Base-by-base conservation (phyloP, 441 rosid genomes). In the Adansonia madagascariensis region DNA sequence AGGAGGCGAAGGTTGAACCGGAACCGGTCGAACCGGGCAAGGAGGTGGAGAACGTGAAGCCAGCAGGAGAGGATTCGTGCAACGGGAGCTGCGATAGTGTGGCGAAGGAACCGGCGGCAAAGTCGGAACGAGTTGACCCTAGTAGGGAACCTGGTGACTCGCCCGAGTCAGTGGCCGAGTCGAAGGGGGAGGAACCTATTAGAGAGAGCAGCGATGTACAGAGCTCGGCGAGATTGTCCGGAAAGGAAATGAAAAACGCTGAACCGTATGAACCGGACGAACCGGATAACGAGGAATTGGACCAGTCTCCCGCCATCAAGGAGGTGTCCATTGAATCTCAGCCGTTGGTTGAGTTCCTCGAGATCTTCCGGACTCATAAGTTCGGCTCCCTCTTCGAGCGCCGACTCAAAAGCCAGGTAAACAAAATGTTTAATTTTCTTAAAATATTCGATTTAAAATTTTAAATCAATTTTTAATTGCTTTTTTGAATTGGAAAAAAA, bases 141-240 rank as follows among this genome's bases (percentile, higher is more conserved):
- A 81, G 14, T 18, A 71, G 47, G 35, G 81, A 85, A 63, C 79
- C 75, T 12, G 80, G 81, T 43, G 87, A 84, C 71, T 81, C 85
- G 80, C 69, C 77, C 9, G 87, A 71, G 82, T 82, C 85, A 71
- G 84, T 69, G 71, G 81, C 81, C 64, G 89, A 87, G 80, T 80
- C 86, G 69, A 78, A 74, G 47, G 20, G 81, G 41, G 79, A 75
- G 68, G 82, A 78, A 77, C 63, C 49, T 80, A 55, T 20, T 78
- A 80, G 18, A 75, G 71, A 83, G 76, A 85, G 84, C 84, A 86
- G 89, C 80, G 91, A 89, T 64, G 89, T 88, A 56, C 91, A 85
- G 82, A 91, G 92, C 88, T 84, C 89, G 75, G 94, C 87, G 74
- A 88, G 89, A 24, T 79, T 86, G 56, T 78, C 87, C 83, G 83